Evolutionary conservation across 768 basidiomycete genomes (phyloP).

Genomic region (Termitomyces eurrhizus): DNA sequence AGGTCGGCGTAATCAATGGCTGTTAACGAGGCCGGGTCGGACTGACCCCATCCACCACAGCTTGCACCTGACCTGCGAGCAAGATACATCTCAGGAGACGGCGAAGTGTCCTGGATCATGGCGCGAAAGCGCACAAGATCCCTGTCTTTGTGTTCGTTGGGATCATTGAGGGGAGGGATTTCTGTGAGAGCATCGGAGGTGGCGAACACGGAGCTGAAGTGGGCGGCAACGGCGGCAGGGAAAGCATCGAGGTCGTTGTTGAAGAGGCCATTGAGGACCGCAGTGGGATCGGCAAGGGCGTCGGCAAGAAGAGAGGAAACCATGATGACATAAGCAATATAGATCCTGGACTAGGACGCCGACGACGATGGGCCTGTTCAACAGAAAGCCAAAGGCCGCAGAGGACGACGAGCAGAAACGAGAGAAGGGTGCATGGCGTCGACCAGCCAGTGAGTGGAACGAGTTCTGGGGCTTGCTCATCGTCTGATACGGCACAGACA

Average conservation of each 20-base stretch:
- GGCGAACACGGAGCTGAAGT: slow-evolving; percentile 46
- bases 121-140: slow-evolving; percentile 68
- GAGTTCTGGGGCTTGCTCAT: slow-evolving; percentile 16
- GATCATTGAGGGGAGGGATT: slow-evolving; percentile 58
- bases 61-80: slow-evolving; percentile 35
- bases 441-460: slow-evolving; percentile 70
- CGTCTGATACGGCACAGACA: slow-evolving; percentile 51
- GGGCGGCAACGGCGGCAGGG: slow-evolving; percentile 36
- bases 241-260: slow-evolving; percentile 31
- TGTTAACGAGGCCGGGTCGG: slow-evolving; percentile 21
- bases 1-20: slow-evolving; percentile 46
- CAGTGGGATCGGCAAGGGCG: slow-evolving; percentile 46
- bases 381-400: slow-evolving; percentile 22
- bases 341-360: slow-evolving; percentile 11
- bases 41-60: slow-evolving; percentile 77
- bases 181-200: slow-evolving; percentile 36
- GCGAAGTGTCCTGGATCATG: slow-evolving; percentile 82
- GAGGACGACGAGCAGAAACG: slow-evolving; percentile 55
- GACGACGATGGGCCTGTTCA: slow-evolving; percentile 49
- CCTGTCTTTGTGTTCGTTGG: slow-evolving; percentile 44
- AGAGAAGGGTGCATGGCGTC: slow-evolving; percentile 82
- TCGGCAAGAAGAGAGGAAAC: slow-evolving; percentile 46
- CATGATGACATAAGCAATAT: slow-evolving; percentile 37
- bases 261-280: slow-evolving; percentile 48
- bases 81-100: slow-evolving; percentile 70